Conservation (phyloP, 108 stramenopile species). For the Skeletonema tropicum region DNA sequence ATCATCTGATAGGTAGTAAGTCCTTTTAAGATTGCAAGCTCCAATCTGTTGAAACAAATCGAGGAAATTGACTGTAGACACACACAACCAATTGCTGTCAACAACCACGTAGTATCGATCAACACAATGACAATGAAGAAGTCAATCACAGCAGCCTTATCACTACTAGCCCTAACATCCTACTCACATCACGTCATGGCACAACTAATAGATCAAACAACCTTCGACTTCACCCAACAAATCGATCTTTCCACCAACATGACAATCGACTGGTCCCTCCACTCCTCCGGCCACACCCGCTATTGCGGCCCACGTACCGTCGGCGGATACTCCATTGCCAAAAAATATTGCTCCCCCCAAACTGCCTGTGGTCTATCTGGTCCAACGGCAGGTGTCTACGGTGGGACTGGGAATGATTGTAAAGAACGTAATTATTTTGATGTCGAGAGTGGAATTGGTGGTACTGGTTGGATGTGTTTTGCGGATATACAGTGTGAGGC, state of each 20-base stretch:
- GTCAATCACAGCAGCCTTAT: neutral
- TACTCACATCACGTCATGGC: neutral
- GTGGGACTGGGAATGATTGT: neutral
- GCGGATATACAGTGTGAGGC: neutral
- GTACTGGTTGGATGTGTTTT: neutral
- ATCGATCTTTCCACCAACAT: neutral
- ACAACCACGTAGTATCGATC: no score
- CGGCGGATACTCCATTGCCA: conserved; percentile 2
- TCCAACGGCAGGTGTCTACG: neutral
- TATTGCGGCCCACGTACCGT: conserved; percentile 2
- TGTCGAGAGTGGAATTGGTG: neutral
- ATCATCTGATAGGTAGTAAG: no score
- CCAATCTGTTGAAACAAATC: no score
- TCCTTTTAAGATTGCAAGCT: no score
- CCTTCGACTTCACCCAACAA: neutral
- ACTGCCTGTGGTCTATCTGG: neutral
- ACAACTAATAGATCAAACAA: no score
- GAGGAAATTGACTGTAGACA: no score
- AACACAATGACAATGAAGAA: neutral
- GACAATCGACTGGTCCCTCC: neutral
- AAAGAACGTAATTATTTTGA: neutral
- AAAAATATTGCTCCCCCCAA: conserved; percentile 3
- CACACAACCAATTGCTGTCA: no score
- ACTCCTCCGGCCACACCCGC: neutral
- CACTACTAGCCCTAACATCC: neutral